Conservation (phyloP, 2,329 filamentous ascomycete genomes). For the Magnaporthiopsis poae region DNA sequence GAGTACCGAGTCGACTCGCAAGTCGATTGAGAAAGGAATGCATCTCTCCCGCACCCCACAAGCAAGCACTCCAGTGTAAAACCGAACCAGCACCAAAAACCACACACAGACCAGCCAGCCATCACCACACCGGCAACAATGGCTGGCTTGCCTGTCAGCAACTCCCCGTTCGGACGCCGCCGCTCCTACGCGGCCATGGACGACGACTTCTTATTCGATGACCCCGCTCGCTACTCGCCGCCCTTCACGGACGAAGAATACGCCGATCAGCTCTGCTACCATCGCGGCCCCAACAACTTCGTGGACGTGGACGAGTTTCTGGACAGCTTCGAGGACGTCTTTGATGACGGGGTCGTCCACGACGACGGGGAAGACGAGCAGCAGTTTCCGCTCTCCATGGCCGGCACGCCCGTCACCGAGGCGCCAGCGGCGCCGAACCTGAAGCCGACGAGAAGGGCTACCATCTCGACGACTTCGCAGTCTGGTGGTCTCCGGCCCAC, state of each 20-base stretch:
- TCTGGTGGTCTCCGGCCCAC: background rate
- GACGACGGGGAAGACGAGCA: background rate
- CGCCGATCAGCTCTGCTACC: background rate
- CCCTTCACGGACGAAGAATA: background rate
- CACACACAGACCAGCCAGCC: background rate
- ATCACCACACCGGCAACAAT: background rate
- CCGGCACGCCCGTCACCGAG: constrained; percentile 6
- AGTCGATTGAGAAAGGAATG: background rate
- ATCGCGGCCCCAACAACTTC: background rate
- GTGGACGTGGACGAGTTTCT: background rate
- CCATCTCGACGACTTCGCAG: background rate
- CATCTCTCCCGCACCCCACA: background rate
- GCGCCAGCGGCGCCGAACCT: constrained; percentile 31
- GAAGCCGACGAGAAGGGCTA: background rate
- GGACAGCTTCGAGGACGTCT: background rate
- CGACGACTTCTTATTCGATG: background rate
- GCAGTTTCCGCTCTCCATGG: background rate
- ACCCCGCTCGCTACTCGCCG: background rate
- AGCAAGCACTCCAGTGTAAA: background rate
- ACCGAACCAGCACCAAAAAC: background rate
- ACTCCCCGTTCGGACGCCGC: background rate
- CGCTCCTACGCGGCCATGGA: background rate
- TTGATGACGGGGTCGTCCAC: background rate
- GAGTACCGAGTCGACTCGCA: background rate
- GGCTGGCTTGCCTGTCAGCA: background rate